Evolutionary conservation across 2,329 filamentous ascomycete genomes (phyloP).

Genomic region (Amphichorda felina): DNA sequence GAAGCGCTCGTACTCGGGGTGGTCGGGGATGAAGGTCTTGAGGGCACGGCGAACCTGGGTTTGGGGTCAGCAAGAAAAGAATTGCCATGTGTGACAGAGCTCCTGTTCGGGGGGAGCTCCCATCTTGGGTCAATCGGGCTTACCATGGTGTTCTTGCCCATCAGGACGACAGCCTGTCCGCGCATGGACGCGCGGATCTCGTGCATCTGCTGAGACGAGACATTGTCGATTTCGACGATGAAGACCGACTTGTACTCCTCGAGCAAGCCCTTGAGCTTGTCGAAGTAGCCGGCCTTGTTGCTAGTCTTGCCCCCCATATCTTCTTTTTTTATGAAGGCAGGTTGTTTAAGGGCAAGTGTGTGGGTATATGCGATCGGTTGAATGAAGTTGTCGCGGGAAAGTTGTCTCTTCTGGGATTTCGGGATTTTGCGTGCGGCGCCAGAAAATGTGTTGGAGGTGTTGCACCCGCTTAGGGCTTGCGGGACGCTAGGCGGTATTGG

Average conservation of each 20-base stretch:
- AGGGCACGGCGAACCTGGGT: constrained; percentile 82
- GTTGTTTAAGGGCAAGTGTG: constrained; percentile 84
- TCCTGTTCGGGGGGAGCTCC: no score
- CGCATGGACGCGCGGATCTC: constrained; percentile 93
- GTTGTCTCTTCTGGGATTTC: constrained; percentile 9
- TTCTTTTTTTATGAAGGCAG: constrained; percentile 88
- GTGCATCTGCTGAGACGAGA: constrained; percentile 99
- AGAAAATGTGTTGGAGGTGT: constrained; percentile 14
- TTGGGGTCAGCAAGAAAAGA: constrained; percentile 2
- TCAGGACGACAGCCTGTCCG: constrained; percentile 86
- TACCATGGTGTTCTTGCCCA: constrained; percentile 99
- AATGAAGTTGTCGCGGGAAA: constrained; percentile 9
- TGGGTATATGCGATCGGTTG: constrained; percentile 10
- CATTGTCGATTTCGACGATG: constrained; percentile 98
- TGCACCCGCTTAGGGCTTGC: constrained; percentile 23
- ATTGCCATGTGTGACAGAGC: no score
- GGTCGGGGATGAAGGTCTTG: constrained; percentile 83
- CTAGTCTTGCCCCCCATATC: constrained; percentile 96
- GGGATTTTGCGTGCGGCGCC: constrained; percentile 4
- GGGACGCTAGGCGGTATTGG: constrained; percentile 11
- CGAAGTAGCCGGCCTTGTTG: constrained; percentile 97
- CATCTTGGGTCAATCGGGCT: no score
- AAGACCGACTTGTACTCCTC: constrained; percentile 97
- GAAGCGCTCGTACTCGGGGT: constrained; percentile 96
- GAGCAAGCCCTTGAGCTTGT: constrained; percentile 96